Evolutionary conservation across 495 filamentous ascomycete genomes (phyloP).

Genomic region (Viridothelium virens): DNA sequence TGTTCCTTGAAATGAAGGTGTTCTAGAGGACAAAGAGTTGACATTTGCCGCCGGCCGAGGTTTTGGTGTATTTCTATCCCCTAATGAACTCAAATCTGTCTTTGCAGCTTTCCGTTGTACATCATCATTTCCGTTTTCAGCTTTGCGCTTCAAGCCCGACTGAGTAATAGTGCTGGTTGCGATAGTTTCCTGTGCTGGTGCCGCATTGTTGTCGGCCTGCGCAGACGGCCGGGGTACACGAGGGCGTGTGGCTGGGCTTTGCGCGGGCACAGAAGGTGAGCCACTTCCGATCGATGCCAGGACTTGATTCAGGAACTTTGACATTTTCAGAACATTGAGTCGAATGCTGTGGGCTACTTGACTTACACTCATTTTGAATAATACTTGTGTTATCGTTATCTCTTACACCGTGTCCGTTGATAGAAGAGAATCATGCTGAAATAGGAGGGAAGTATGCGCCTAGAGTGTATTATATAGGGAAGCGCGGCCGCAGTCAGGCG

Average conservation of each 20-base stretch:
- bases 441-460: neutral
- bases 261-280: neutral
- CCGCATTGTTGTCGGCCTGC: neutral
- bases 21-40: slow-evolving; percentile 31
- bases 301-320: slow-evolving; percentile 3
- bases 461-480: neutral
- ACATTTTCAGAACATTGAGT: neutral
- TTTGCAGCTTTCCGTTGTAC: neutral
- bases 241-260: neutral
- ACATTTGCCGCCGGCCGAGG: slow-evolving; percentile 39
- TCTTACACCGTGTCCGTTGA: slow-evolving; percentile 2
- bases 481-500: neutral
- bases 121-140: neutral
- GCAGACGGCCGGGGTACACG: neutral
- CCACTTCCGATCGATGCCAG: neutral
- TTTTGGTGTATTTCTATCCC: slow-evolving; percentile 20
- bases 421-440: slow-evolving; percentile 6
- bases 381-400: neutral
- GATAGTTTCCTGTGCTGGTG: neutral
- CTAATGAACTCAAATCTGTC: neutral
- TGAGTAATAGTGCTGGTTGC: neutral
- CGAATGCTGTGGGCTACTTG: neutral
- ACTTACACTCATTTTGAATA: slow-evolving; percentile 8
- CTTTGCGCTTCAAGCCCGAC: neutral
- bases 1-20: slow-evolving; percentile 33